Conservation (phyloP, 345 rosid genomes). For the Melaleuca alternifolia region DNA sequence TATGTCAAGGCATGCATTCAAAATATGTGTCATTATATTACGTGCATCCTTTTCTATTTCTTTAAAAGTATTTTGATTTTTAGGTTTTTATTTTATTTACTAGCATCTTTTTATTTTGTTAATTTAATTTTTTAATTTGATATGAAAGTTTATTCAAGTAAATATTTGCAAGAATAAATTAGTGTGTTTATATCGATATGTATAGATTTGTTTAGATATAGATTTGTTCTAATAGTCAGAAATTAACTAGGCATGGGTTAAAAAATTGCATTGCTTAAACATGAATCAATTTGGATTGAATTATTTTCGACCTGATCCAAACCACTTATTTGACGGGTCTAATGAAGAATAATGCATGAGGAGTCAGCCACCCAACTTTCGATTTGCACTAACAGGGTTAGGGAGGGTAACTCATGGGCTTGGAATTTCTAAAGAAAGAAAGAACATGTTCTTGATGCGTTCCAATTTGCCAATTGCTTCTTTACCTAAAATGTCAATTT, state of each 20-base stretch:
- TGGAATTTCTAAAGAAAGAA: neutral
- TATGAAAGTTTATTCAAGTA: neutral
- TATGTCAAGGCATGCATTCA: neutral
- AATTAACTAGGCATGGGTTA: too few species aligned
- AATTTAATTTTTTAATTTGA: neutral
- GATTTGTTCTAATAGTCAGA: rapidly evolving
- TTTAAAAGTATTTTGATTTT: neutral
- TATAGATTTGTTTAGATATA: too few species aligned
- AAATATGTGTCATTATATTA: neutral
- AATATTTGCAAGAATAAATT: neutral
- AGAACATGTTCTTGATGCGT: too few species aligned
- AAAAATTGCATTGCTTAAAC: too few species aligned
- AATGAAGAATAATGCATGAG: too few species aligned
- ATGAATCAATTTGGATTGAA: too few species aligned
- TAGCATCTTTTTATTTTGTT: neutral
- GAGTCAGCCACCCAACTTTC: too few species aligned
- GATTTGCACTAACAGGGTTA: too few species aligned
- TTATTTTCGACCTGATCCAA: too few species aligned
- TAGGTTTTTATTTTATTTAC: neutral
- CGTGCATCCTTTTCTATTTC: neutral
- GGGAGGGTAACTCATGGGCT: neutral
- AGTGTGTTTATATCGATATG: neutral
- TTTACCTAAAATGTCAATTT: neutral
- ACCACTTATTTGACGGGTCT: too few species aligned
- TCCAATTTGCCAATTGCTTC: neutral